Base-by-base conservation (phyloP, 177 flowering plant species). In the Vitis hybrid region DNA sequence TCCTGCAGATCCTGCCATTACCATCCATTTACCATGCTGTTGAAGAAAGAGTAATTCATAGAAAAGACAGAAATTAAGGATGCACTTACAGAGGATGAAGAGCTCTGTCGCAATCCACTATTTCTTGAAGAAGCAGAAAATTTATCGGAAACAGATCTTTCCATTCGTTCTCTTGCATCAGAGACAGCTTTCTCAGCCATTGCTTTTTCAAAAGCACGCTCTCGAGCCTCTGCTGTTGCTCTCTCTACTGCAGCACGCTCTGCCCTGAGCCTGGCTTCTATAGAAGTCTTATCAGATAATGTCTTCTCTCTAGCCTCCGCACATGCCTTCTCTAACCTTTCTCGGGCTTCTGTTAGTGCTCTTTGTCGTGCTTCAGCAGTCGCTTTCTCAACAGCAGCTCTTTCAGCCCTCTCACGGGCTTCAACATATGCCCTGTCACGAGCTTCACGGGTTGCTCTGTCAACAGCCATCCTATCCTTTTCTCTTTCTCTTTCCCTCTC, bases 241-340 rank as follows among this genome's bases (percentile, higher is more conserved):
- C 97, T 85, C 76, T 90, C 98, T 56, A 90, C 90, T 26, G 98
- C 97, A 81, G 97, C 89, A 55, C 97, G 94, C 75, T 93, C 86
- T 67, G 79, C 80, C 75, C 69, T 86, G 58, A 79, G 69, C 72
- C 78, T 83, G 48, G 84, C 79, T 60, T 85, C 89, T 56, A 32
- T 51, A 57, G 85, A 75, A 68, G 84, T 69, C 75, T 82, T 90
- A 14, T 87, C 92, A 50, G 84, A 56, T 57, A 78, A 66, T 60
- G 83, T 68, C 71, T 82, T 86, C 69, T 85, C 88, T 48, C 79
- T 78, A 45, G 84, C 86, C 70, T 85, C 87, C 15, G 84, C 79
- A 76, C 88, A 84, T 48, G 87, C 83, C 82, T 84, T 88, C 67
- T 82, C 92, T 45, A 81, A 67, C 70, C 83, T 87, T 77, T 89